These are phyloP conservation scores for Elsinoe australis DNA, from an alignment of 2,329 filamentous ascomycete genomes.

Conservation along the genomic window DNA sequence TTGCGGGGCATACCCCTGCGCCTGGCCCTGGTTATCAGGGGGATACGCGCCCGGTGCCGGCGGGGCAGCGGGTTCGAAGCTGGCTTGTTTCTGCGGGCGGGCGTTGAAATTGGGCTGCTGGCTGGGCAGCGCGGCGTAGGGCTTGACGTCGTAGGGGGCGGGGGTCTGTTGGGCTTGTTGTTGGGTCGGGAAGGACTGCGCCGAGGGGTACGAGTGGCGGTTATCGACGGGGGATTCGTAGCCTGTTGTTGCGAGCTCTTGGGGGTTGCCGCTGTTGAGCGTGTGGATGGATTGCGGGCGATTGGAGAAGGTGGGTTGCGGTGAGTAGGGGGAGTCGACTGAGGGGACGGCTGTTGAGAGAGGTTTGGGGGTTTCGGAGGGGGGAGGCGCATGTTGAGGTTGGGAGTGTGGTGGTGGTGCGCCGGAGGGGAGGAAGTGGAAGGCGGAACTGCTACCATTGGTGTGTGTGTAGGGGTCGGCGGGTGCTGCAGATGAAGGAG, in stretches of 20 bases:
- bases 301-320: slow-evolving; percentile 28
- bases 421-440: slow-evolving; percentile 33
- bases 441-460: slow-evolving; percentile 21
- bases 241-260: slow-evolving; percentile 41
- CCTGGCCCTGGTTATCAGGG: not conserved
- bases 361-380: slow-evolving; percentile 22
- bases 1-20: slow-evolving; percentile 12
- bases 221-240: slow-evolving; percentile 43
- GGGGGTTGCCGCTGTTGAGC: slow-evolving; percentile 35
- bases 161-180: slow-evolving; percentile 18
- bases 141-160: slow-evolving; percentile 1
- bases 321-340: slow-evolving; percentile 24
- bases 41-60: slow-evolving; percentile 13
- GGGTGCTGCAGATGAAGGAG: slow-evolving; percentile 20
- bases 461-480: slow-evolving; percentile 17
- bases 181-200: slow-evolving; percentile 26
- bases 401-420: slow-evolving; percentile 22
- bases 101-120: slow-evolving; percentile 19
- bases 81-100: slow-evolving; percentile 7
- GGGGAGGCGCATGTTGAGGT: slow-evolving; percentile 7
- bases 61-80: slow-evolving; percentile 13
- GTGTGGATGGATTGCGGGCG: slow-evolving; percentile 34
- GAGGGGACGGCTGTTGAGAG: slow-evolving; percentile 22
- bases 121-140: slow-evolving; percentile 20
- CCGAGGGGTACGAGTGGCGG: slow-evolving; percentile 34